phyloP scores from a whole-genome alignment of 2,329 filamentous ascomycete species.

The Nannizziopsis arthrosporioides region DNA sequence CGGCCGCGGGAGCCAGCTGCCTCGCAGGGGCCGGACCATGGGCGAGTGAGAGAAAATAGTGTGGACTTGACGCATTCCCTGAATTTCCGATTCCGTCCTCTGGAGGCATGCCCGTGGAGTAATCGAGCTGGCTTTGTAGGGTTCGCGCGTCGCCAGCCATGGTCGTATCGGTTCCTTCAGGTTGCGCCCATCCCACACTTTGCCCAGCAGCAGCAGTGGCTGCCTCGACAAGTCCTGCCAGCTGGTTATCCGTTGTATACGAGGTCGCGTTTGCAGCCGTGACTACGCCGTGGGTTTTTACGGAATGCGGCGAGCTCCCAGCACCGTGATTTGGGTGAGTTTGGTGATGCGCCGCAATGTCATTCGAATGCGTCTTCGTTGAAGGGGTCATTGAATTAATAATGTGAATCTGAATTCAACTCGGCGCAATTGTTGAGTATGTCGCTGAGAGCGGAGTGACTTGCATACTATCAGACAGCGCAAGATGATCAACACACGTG shows the following conservation, averaged over 20 bases:
- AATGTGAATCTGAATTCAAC: not conserved
- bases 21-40: slow-evolving; percentile 17
- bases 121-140: slow-evolving; percentile 30
- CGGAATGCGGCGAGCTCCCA: slow-evolving; percentile 5
- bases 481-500: too few relatives aligned
- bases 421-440: not conserved
- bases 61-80: slow-evolving; percentile 2
- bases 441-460: not conserved
- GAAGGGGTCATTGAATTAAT: slow-evolving; percentile 8
- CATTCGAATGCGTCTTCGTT: slow-evolving; percentile 6
- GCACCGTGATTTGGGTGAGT: slow-evolving; percentile 7
- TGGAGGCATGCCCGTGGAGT: slow-evolving; percentile 32
- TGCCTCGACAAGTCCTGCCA: slow-evolving; percentile 37
- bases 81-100: slow-evolving; percentile 31
- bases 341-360: slow-evolving; percentile 3
- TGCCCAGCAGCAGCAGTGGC: slow-evolving; percentile 35
- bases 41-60: slow-evolving; percentile 21
- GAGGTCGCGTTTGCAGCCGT: slow-evolving; percentile 1
- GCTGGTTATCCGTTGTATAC: slow-evolving; percentile 24
- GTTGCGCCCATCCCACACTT: slow-evolving; percentile 17
- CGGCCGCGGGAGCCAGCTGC: not conserved
- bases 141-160: slow-evolving; percentile 39
- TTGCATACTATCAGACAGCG: not conserved
- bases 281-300: slow-evolving; percentile 6
- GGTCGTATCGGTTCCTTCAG: slow-evolving; percentile 23